Percentiles rank a stretch among this genome's conserved stretches.
Evolutionary conservation across 2,329 filamentous ascomycete species (phyloP).

Genomic region (Cercospora sp.): DNA sequence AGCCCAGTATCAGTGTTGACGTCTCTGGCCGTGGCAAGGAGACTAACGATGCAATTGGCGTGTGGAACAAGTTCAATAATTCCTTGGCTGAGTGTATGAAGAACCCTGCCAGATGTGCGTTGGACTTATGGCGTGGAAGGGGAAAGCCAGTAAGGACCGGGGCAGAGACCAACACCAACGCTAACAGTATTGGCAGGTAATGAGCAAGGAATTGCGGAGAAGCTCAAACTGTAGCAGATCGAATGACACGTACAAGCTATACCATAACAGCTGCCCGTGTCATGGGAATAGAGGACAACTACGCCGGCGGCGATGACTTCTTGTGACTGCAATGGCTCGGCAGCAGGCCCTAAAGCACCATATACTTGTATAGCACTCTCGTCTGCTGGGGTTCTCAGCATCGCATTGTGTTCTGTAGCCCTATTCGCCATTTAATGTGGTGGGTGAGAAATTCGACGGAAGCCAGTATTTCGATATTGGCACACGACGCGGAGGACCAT

Average conservation of each 20-base stretch:
- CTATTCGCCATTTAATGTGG: background rate
- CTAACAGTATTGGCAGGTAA: background rate
- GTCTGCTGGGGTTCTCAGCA: background rate
- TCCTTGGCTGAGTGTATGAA: background rate
- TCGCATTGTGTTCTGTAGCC: background rate
- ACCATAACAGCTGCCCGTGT: background rate
- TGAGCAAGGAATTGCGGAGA: background rate
- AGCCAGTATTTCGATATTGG: background rate
- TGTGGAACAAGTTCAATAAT: background rate
- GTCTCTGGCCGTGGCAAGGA: background rate
- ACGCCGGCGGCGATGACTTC: background rate
- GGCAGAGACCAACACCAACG: background rate
- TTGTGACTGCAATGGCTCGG: background rate
- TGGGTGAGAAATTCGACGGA: background rate
- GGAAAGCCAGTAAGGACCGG: background rate
- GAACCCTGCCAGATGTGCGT: background rate
- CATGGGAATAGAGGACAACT: background rate
- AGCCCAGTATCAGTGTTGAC: background rate
- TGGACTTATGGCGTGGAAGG: background rate
- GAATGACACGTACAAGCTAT: background rate
- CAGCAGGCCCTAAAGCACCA: background rate
- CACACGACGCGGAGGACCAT: background rate
- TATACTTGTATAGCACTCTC: background rate
- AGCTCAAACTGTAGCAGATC: background rate
- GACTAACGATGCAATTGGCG: background rate